These are phyloP conservation scores for Oligophagozyma castellii DNA, from an alignment of 1,139 yeast species.

Conservation along the genomic window DNA sequence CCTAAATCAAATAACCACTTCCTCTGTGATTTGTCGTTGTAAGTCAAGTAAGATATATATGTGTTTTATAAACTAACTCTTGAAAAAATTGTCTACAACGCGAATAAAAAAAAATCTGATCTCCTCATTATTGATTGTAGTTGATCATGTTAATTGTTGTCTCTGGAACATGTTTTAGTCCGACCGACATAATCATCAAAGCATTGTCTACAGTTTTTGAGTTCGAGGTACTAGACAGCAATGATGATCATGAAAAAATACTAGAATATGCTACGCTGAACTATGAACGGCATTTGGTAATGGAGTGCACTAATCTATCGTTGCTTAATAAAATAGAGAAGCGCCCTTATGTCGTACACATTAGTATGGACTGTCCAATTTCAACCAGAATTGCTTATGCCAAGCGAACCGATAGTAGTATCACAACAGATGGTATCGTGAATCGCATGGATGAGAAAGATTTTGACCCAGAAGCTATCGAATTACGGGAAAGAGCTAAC, in stretches of 20 bases:
- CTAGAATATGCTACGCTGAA: constrained; percentile 51
- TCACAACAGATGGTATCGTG: constrained; percentile 4
- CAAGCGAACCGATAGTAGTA: background rate
- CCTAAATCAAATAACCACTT: too few species aligned
- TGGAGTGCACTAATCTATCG: constrained; percentile 33
- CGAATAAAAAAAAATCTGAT: too few species aligned
- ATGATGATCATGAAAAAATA: constrained; percentile 31
- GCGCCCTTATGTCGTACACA: constrained; percentile 76
- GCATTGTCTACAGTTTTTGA: constrained; percentile 10
- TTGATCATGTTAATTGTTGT: constrained; percentile 16
- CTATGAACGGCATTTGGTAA: constrained; percentile 56
- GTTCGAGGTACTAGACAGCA: constrained; percentile 15
- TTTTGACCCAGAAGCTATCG: constrained; percentile 9
- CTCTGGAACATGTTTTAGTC: constrained; percentile 19
- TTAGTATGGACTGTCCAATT: constrained; percentile 69
- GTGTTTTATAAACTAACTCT: too few species aligned
- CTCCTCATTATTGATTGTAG: background rate
- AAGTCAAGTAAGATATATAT: too few species aligned
- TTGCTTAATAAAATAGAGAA: constrained; percentile 41
- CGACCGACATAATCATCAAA: constrained; percentile 11
- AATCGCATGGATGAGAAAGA: constrained; percentile 10
- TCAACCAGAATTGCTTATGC: constrained; percentile 30
- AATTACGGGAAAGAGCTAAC: constrained; percentile 15
- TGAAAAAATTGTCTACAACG: too few species aligned
- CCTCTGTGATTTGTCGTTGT: too few species aligned